Conservation (phyloP, 495 filamentous ascomycete species). For the Aspergillus funiculosus region DNA sequence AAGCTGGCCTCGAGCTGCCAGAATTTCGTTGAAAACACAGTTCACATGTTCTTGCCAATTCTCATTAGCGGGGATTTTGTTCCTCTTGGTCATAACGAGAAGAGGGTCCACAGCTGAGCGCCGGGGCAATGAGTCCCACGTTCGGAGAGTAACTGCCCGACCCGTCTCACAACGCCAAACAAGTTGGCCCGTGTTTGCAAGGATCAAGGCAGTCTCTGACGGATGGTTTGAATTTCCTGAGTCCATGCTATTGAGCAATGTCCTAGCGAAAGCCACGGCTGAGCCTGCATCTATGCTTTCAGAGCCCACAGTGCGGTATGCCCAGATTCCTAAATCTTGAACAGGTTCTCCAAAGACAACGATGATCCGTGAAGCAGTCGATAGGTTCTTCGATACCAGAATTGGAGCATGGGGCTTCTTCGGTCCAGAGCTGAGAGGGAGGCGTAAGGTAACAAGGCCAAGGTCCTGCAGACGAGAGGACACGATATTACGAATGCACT, state of each 20-base stretch:
- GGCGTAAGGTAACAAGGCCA: conserved; percentile 49
- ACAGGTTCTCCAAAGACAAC: conserved; percentile 63
- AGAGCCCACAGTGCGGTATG: conserved; percentile 56
- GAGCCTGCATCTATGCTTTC: conserved; percentile 63
- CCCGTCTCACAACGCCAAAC: conserved; percentile 57
- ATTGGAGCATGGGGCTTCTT: conserved; percentile 61
- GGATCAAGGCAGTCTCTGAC: conserved; percentile 48
- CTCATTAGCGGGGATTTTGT: conserved; percentile 52
- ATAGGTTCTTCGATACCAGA: conserved; percentile 53
- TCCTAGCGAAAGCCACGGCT: conserved; percentile 53
- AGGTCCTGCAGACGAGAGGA: conserved; percentile 51
- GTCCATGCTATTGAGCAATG: too few species aligned
- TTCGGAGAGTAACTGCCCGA: conserved; percentile 48
- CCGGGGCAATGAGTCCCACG: conserved; percentile 50
- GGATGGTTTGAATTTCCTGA: too few species aligned
- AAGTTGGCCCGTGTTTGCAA: conserved; percentile 68
- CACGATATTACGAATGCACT: conserved; percentile 56
- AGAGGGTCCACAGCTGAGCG: conserved; percentile 46
- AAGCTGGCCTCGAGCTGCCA: conserved; percentile 34
- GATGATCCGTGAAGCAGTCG: conserved; percentile 57
- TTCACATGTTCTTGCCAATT: conserved; percentile 50
- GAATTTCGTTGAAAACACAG: conserved; percentile 57
- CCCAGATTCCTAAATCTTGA: conserved; percentile 70
- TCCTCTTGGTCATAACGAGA: conserved; percentile 34
- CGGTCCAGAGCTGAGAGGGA: conserved; percentile 50